Conservation (phyloP, 306 rosid species). For the Trichosanthes cucumerina region DNA sequence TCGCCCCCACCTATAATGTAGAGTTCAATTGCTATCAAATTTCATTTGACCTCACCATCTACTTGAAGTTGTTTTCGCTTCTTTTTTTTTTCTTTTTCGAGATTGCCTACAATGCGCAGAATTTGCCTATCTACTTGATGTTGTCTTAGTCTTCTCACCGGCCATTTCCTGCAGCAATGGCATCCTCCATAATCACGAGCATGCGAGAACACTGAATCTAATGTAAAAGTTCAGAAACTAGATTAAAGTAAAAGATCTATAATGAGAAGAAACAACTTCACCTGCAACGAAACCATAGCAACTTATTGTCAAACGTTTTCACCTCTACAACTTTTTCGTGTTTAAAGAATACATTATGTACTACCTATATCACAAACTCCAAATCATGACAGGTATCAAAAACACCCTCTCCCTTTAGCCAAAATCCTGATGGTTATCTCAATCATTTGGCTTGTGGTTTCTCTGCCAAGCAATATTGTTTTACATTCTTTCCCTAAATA, state of each 20-base stretch:
- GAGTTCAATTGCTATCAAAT: not conserved
- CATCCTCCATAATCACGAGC: not conserved
- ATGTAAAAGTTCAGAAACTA: not conserved
- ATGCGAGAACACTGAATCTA: not conserved
- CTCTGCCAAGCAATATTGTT: slow-evolving; percentile 2
- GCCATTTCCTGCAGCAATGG: not conserved
- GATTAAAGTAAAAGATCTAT: not conserved
- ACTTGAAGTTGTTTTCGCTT: not conserved
- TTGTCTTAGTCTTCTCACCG: not conserved
- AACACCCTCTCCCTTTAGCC: slow-evolving; percentile 8
- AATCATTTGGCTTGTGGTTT: slow-evolving; percentile 5
- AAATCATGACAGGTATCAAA: slow-evolving; percentile 18
- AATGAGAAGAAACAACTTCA: not conserved
- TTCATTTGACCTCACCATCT: not conserved
- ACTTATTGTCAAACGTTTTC: slow-evolving; percentile 34
- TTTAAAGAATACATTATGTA: slow-evolving; percentile 73
- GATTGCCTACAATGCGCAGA: not conserved
- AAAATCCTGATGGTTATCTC: not conserved
- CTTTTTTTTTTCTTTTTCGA: not conserved
- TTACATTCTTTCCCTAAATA: not conserved
- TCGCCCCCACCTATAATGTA: not conserved
- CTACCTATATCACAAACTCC: slow-evolving; percentile 52
- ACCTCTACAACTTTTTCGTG: slow-evolving; percentile 41
- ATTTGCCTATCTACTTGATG: too few relatives aligned
- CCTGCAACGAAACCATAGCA: slow-evolving; percentile 16